phyloP scores from a whole-genome alignment of 2,329 filamentous ascomycete species.

The Fusarium sp. region DNA sequence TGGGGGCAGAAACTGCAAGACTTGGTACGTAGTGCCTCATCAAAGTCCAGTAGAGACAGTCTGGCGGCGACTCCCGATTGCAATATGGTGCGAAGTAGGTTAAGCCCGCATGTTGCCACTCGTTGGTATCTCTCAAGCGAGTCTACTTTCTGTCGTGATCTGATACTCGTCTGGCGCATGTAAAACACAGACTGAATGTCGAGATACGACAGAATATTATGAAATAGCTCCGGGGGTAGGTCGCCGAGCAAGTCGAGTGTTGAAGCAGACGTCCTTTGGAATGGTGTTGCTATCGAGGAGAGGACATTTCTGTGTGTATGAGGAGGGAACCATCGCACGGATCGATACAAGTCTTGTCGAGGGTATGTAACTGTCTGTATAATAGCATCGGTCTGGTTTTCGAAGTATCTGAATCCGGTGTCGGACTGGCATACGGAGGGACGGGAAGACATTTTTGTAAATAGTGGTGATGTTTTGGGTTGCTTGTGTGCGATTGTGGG shows the following conservation, averaged over 20 bases:
- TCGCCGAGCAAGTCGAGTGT: constrained; percentile 44
- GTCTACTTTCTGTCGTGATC: constrained; percentile 40
- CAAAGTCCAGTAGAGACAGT: constrained; percentile 43
- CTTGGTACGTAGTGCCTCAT: constrained; percentile 43
- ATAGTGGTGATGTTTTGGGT: neutral
- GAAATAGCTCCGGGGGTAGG: constrained; percentile 49
- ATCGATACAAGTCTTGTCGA: constrained; percentile 44
- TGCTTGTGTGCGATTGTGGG: neutral
- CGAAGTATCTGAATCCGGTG: constrained; percentile 35
- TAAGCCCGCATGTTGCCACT: constrained; percentile 40
- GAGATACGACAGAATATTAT: constrained; percentile 42
- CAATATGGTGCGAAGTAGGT: constrained; percentile 48
- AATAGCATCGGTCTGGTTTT: constrained; percentile 47
- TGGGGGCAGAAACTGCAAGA: constrained; percentile 42
- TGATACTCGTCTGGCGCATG: constrained; percentile 46
- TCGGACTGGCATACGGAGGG: constrained; percentile 54
- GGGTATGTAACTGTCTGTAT: constrained; percentile 45
- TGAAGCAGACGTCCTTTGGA: constrained; percentile 33
- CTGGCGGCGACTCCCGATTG: constrained; percentile 41
- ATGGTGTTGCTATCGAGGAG: constrained; percentile 46
- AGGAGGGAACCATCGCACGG: constrained; percentile 50
- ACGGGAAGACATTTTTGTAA: neutral
- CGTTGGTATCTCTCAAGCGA: constrained; percentile 43
- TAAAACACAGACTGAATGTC: constrained; percentile 50
- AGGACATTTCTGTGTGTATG: constrained; percentile 43